Percentiles rank a stretch among this genome's conserved stretches.
Evolutionary conservation across 1,284 basidiomycete species (phyloP).

Genomic region (Cryptococcus sp.): DNA sequence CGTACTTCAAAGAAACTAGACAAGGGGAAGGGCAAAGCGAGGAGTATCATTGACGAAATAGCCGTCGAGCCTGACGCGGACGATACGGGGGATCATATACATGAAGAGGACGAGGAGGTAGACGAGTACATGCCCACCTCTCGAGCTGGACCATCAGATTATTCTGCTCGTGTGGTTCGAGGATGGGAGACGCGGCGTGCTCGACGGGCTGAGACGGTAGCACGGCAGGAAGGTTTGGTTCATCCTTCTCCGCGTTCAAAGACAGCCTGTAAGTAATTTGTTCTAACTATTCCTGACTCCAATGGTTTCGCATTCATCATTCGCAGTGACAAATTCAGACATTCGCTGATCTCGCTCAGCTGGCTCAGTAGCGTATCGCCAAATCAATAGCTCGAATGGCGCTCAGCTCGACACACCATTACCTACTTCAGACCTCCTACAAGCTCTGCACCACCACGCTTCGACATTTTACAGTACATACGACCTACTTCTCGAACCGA

Average conservation of each 20-base stretch:
- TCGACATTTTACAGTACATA: slow-evolving; percentile 21
- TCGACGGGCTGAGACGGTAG: not conserved
- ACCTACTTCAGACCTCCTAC: slow-evolving; percentile 23
- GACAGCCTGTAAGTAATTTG: too few species aligned
- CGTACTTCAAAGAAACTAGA: too few species aligned
- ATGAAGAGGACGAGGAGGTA: slow-evolving; percentile 2
- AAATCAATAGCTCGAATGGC: too few species aligned
- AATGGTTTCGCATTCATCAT: too few species aligned
- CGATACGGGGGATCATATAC: not conserved
- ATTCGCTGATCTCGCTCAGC: too few species aligned
- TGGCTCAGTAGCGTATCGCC: too few species aligned
- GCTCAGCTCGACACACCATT: not conserved
- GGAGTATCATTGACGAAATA: too few species aligned
- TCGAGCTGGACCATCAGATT: not conserved
- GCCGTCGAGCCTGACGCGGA: not conserved
- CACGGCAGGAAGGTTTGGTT: slow-evolving; percentile 1
- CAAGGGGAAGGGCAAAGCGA: too few species aligned
- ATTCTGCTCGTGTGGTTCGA: slow-evolving; percentile 12
- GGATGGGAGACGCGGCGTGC: slow-evolving; percentile 17
- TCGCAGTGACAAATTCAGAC: too few species aligned
- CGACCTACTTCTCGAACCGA: slow-evolving; percentile 12
- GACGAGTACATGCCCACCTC: not conserved
- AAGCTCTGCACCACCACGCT: slow-evolving; percentile 26
- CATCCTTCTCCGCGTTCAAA: not conserved
- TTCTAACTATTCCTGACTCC: too few species aligned